Conservation (phyloP, 2,329 filamentous ascomycete species). For the Colletotrichum cereale region DNA sequence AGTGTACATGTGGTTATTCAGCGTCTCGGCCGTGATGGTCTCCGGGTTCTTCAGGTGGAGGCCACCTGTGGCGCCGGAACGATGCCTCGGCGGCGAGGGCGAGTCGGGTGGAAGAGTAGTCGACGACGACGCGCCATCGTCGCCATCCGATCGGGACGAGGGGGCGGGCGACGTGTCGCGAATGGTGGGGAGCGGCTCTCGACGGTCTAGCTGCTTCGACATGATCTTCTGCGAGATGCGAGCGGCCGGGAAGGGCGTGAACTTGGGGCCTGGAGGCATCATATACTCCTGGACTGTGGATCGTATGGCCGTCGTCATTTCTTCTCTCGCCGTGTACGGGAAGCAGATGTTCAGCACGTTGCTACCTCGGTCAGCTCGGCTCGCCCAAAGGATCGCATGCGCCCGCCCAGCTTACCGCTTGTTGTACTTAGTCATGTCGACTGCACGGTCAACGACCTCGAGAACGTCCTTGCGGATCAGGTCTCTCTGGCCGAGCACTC, state of each 20-base stretch:
- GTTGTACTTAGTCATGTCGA: conserved; percentile 89
- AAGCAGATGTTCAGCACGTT: conserved; percentile 91
- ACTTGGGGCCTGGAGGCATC: conserved; percentile 73
- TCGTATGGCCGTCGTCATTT: conserved; percentile 91
- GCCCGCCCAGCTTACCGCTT: conserved; percentile 69
- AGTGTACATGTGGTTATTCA: conserved; percentile 91
- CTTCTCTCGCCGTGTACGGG: conserved; percentile 94
- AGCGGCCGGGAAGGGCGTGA: conserved; percentile 85
- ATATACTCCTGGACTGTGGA: conserved; percentile 90
- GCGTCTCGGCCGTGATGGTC: conserved; percentile 83
- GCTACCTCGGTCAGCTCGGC: conserved; percentile 49
- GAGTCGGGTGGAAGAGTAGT: conserved; percentile 70
- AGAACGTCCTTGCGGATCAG: conserved; percentile 89
- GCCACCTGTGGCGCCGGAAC: conserved; percentile 21
- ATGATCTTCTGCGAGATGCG: conserved; percentile 90
- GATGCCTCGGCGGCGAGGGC: conserved; percentile 54
- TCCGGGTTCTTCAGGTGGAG: conserved; percentile 74
- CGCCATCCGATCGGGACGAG: conserved; percentile 59
- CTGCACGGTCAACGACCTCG: conserved; percentile 87
- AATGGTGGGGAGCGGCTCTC: conserved; percentile 61
- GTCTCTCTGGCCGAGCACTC: conserved; percentile 86
- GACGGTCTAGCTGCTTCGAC: conserved; percentile 69
- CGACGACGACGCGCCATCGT: conserved; percentile 68
- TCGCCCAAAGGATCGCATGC: conserved; percentile 17
- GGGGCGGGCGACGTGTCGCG: conserved; percentile 62